Base-by-base conservation (phyloP, 768 basidiomycete species). In the Phylloporus arenicola region DNA sequence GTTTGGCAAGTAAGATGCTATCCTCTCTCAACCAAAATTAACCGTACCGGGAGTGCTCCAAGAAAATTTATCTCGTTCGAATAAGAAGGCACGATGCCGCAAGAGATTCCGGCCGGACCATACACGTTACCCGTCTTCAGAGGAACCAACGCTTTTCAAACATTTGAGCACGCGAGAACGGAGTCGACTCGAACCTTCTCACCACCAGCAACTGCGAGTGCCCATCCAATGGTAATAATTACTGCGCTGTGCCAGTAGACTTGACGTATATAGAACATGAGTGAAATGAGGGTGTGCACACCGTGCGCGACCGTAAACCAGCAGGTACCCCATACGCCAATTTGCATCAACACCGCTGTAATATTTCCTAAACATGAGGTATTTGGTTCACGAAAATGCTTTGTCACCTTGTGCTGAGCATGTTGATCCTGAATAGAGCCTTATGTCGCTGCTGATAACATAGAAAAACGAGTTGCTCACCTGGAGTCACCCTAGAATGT, bases 281-380 rank as follows among this genome's bases (percentile, higher is more conserved):
- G 71, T 14, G 84, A 80, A 55, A 72, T 77, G 71, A 87, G 84
- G 0, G 82, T 80, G 63, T 89, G 86, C 10, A 86, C 57, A 1
- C 82, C 81, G 56, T 86, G 82, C 6, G 75, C 72, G 10, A 76
- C 72, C 3, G 79, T 83, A 64, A 88, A 90, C 68, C 78, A 86
- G 16, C 79, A 80, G 14, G 73, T 75, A 2, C 78, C 70, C 64
- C 80, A 78, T 55, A 81, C 77, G 20, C 81, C 84, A 20, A 84
- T 70, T 58, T 86, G 80, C 72, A 76, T 79, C 31, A 87, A 56
- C 43, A 72, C 61, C 34, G 75, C 85, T 87, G 48, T 37, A 37
- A 8, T 24, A 19, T 17, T 43, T 33, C 38, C 31, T 52, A 34
- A 47, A 43, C 47, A 13, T 16, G n/a, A 6, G n/a, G 16, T 31